Base-by-base conservation (phyloP, 495 filamentous ascomycete species). In the Aspergillus bertholletiae region DNA sequence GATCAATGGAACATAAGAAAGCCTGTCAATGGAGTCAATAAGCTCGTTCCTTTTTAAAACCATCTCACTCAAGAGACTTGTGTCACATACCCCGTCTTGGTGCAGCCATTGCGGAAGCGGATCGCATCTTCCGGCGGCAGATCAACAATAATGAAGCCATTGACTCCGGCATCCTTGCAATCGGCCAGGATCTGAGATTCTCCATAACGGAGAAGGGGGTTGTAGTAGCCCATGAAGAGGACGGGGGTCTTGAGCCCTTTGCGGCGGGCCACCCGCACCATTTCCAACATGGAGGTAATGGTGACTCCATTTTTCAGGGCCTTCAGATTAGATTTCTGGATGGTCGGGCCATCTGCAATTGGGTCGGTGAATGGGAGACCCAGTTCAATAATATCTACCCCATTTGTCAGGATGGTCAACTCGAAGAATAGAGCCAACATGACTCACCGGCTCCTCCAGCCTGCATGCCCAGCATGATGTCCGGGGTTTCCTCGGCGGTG, bases 141-240 rank as follows among this genome's bases (percentile, higher is more conserved):
- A 71, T 99, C 94, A 49, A 96, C 95, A 66, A 97, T 85, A 60
- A 99, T 97, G 70, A 97, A 99, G 45, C 94, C 94, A 74, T 96
- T 97, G 64, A 94, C 88, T 44, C 91, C 90, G 18, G 89, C 89
- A 39, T 85, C 83, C 64, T 88, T 85, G 64, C 91, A 91, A 70
- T 99, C 93, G 50, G 80, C 77, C 34, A 99, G 76, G 68, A 97
- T 84, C 45, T 79, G 79, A 74, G 95, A 89, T 73, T 97, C 94
- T 54, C 95, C 95, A 65, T 97, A 97, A 60, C 83, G 88, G 41
- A 96, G 75, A 46, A 97, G 73, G 0, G 94, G 94, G 73, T 99
- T 99, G 72, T 96, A 99, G 81, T 99, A 99, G 53, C 94, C 94
- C 94, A 99, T 99, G 56, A 99, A 80, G 53, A 99, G 74, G 35